A percentile compares a stretch with the other conserved stretches of the same genome.
phyloP scores from a whole-genome alignment of 371 early-diverging fungal genomes.

The Circinella minor region DNA sequence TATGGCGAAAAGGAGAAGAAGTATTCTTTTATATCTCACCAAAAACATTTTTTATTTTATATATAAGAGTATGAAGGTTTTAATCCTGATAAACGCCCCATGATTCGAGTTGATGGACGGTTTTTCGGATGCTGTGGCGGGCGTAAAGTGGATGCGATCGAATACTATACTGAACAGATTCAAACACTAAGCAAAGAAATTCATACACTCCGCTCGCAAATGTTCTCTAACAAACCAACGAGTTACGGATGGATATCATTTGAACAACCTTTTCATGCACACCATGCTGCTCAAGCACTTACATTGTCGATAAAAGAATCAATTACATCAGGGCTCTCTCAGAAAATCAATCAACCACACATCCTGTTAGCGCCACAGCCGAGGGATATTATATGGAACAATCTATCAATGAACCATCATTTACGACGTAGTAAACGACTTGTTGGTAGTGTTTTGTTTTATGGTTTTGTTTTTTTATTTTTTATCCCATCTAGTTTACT shows the following conservation, averaged over 20 bases:
- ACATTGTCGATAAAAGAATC: neutral
- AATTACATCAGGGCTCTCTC: neutral
- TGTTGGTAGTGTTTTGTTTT: conserved; percentile 58
- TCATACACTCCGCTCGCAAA: conserved; percentile 51
- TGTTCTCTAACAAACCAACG: conserved; percentile 58
- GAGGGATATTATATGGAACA: conserved; percentile 83
- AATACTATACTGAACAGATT: conserved; percentile 69
- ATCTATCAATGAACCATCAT: conserved; percentile 64
- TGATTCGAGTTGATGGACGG: conserved; percentile 40
- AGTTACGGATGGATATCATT: conserved; percentile 82
- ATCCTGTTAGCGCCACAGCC: conserved; percentile 71
- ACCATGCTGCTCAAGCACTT: conserved; percentile 54
- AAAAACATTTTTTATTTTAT: conserved; percentile 5
- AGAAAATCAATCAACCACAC: conserved; percentile 21
- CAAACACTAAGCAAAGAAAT: conserved; percentile 69
- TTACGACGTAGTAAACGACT: conserved; percentile 63
- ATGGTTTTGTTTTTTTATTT: conserved; percentile 68
- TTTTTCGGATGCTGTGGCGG: conserved; percentile 55
- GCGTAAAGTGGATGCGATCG: conserved; percentile 77
- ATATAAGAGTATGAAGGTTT: conserved; percentile 49
- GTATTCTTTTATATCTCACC: neutral
- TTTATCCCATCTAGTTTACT: conserved; percentile 70
- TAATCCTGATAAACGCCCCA: conserved; percentile 56
- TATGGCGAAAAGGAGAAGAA: neutral
- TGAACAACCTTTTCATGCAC: conserved; percentile 63